Conservation (phyloP, 306 rosid genomes). For the Fagus sylvatica region DNA sequence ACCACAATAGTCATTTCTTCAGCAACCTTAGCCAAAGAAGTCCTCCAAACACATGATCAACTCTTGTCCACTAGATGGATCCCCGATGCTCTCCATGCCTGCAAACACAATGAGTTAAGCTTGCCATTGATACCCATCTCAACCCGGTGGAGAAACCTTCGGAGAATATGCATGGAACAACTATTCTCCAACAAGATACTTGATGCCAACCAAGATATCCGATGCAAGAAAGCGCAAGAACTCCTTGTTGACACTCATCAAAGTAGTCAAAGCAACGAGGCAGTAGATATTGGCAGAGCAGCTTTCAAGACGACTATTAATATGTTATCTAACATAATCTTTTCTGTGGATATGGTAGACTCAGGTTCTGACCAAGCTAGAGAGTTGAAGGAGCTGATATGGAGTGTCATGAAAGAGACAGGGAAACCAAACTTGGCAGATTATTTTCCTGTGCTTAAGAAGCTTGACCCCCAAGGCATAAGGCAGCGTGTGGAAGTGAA, state of each 20-base stretch:
- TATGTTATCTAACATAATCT: conserved; percentile 44
- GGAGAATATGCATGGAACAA: conserved; percentile 34
- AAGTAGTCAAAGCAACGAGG: conserved; percentile 20
- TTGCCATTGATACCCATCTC: conserved; percentile 40
- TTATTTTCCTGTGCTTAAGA: conserved; percentile 40
- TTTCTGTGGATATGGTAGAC: conserved; percentile 37
- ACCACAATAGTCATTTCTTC: conserved; percentile 52
- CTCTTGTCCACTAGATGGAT: conserved; percentile 34
- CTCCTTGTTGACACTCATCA: conserved; percentile 20
- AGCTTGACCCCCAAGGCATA: conserved; percentile 45
- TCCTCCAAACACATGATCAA: conserved; percentile 52
- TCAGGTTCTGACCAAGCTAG: conserved; percentile 17
- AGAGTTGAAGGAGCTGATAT: conserved; percentile 33
- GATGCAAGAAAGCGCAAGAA: conserved; percentile 21
- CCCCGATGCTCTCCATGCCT: conserved; percentile 27
- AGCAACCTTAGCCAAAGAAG: conserved; percentile 29
- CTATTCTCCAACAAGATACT: conserved; percentile 43
- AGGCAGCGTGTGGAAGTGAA: conserved; percentile 4
- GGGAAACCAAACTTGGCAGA: conserved; percentile 49
- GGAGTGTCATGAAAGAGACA: conserved; percentile 30
- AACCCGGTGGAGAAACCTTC: conserved; percentile 39
- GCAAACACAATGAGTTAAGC: conserved; percentile 27
- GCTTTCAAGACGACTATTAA: conserved; percentile 43
- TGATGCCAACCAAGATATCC: conserved; percentile 19
- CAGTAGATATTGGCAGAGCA: conserved; percentile 39